Conservation (phyloP, 306 rosid genomes). For the Castanea mollissima region DNA sequence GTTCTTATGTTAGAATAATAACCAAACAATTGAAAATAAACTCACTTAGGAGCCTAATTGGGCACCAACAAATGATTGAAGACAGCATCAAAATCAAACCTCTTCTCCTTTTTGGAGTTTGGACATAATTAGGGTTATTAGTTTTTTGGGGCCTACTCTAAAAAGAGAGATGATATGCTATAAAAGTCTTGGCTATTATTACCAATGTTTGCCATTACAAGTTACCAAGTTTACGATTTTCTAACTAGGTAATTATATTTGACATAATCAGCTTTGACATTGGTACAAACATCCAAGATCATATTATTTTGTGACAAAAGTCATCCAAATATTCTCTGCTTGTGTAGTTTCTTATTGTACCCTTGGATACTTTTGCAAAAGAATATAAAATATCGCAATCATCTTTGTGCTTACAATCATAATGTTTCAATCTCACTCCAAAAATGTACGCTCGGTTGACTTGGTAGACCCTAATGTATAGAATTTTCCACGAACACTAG, state of each 20-base stretch:
- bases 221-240: slow-evolving; percentile 29
- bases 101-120: background rate
- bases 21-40: slow-evolving; percentile 17
- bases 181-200: slow-evolving; percentile 48
- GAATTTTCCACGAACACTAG: background rate
- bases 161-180: slow-evolving; percentile 19
- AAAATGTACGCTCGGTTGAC: background rate
- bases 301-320: slow-evolving; percentile 2
- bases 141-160: slow-evolving; percentile 34
- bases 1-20: slow-evolving; percentile 27
- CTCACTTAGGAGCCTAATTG: background rate
- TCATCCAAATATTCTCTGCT: background rate
- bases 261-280: slow-evolving; percentile 32
- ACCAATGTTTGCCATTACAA: slow-evolving; percentile 46
- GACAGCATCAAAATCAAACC: slow-evolving; percentile 10
- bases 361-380: background rate
- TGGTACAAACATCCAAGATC: slow-evolving; percentile 19
- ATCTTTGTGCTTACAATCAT: background rate
- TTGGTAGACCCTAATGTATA: background rate
- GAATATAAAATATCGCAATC: background rate
- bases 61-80: slow-evolving; percentile 25
- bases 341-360: background rate
- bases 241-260: slow-evolving; percentile 30
- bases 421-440: background rate
- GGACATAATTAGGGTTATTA: slow-evolving; percentile 25